Evolutionary conservation across 768 basidiomycete genomes (phyloP).

Genomic region (Lactarius vividus): DNA sequence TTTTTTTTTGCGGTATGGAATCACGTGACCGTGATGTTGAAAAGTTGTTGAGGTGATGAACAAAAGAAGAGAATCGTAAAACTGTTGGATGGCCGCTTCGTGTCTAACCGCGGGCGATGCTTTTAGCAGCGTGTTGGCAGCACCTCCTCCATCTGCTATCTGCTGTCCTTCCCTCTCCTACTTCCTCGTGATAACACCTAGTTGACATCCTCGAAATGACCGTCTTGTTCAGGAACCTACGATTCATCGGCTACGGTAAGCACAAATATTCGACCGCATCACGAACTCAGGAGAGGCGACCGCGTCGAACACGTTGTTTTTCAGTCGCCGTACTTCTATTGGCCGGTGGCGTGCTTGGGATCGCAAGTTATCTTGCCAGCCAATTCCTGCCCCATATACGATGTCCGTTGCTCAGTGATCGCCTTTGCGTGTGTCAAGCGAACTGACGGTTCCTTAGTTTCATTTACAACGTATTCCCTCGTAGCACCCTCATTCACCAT

Average conservation of each 20-base stretch:
- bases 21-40: conserved; percentile 21
- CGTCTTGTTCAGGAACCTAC: conserved; percentile 36
- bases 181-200: conserved; percentile 5
- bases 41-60: not conserved
- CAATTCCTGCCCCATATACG: conserved; percentile 65
- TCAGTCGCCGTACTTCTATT: conserved; percentile 41
- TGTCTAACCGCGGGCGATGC: conserved; percentile 16
- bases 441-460: conserved; percentile 41
- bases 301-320: not conserved
- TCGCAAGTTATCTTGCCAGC: conserved; percentile 63
- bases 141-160: conserved; percentile 18
- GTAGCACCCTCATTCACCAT: conserved; percentile 61
- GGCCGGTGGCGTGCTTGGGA: conserved; percentile 57
- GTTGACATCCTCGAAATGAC: conserved; percentile 31
- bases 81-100: conserved; percentile 8
- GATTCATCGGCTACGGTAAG: conserved; percentile 34
- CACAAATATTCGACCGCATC: conserved; percentile 2
- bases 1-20: not conserved
- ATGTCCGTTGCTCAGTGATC: conserved; percentile 42
- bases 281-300: not conserved
- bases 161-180: not conserved
- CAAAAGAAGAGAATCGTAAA: not conserved
- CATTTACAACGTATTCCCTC: conserved; percentile 69
- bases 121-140: conserved; percentile 18
- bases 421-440: not conserved